Evolutionary conservation across 257 asterid genomes (phyloP), one percentile per base, ranked within the genome.

Genomic region (Paulownia fortunei): DNA sequence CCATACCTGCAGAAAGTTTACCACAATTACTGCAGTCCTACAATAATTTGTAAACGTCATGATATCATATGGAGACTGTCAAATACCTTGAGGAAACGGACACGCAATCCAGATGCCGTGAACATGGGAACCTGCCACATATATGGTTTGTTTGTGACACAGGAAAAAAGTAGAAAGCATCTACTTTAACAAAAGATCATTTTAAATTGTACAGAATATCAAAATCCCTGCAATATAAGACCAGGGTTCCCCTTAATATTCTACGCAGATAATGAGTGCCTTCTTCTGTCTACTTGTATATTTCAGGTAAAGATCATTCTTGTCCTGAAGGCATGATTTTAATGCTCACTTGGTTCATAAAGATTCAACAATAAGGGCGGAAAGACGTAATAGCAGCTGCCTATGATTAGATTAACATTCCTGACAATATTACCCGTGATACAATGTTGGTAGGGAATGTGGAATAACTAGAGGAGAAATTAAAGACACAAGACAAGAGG

Each of bases 41-140:
- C 15, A 32, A 32, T 47, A 59, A 9, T 11, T 44, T 27, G 72
- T 46, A 34, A 74, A 27, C 34, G 24, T 47, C 10, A 6, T 1
- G 58, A 49, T 51, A 46, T 63, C 34, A 60, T 44, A 42, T 15
- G 56, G 58, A 37, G 67, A 65, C 69, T 41, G 60, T 6, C 15
- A 54, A 54, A 32, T 86, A 95, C 99, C 98, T 93, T 96, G 36
- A 96, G 92, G 86, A 96, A 96, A 68, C 99, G 98, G 71, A 93
- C 99, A 66, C 99, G 97, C 83, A 96, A 77, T 61, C 99, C 99
- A 72, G 99, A 96, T 56, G 99, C 98, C 8, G 97, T 93, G 56
- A 96, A 96, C 99, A 96, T 96, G 56, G 99, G 99, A 84, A 96
- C 98, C 99, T 96, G 96, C 80, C 80, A 82, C 41, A 73, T 24